These are phyloP conservation scores for Alternaria solani DNA, from an alignment of 2,329 filamentous ascomycete genomes.

Conservation along the genomic window DNA sequence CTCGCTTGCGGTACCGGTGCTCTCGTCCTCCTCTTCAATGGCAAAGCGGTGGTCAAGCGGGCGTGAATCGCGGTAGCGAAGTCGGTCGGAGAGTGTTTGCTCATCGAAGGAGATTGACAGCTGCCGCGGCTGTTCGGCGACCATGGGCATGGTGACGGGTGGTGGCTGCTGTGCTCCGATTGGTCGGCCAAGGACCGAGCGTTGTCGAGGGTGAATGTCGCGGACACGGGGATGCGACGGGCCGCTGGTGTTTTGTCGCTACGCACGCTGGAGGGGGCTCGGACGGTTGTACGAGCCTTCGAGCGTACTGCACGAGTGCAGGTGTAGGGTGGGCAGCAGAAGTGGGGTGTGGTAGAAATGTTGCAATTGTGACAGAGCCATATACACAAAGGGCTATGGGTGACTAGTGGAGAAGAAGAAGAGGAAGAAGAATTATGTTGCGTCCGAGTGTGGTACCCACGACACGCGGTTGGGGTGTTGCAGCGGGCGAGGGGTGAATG, in stretches of 20 bases:
- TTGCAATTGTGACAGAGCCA: conserved; percentile 42
- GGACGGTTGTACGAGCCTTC: conserved; percentile 43
- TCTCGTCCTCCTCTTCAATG: conserved; percentile 52
- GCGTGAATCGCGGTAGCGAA: conserved; percentile 40
- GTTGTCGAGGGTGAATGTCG: conserved; percentile 9
- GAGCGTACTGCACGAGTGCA: conserved; percentile 31
- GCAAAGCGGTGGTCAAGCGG: conserved; percentile 36
- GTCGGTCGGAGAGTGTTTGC: conserved; percentile 26
- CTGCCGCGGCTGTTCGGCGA: conserved; percentile 24
- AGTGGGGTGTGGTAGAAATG: conserved; percentile 26
- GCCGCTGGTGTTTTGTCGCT: conserved; percentile 23
- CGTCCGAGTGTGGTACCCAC: conserved; percentile 2
- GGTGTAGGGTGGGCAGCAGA: conserved; percentile 29
- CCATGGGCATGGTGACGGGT: conserved; percentile 34
- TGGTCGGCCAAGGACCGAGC: conserved; percentile 6
- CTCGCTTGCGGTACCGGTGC: conserved; percentile 50
- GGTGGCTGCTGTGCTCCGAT: conserved; percentile 19
- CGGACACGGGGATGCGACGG: conserved; percentile 14
- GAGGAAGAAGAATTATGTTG: background rate
- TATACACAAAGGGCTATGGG: conserved; percentile 34
- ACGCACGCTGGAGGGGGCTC: conserved; percentile 48
- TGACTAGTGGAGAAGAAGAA: background rate
- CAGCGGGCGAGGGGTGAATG: background rate
- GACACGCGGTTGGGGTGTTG: conserved; percentile 5
- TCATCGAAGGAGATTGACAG: conserved; percentile 35